Percentiles rank a stretch among this genome's conserved stretches.
Conservation (phyloP, 306 rosid species). For the Crataegus laevigata region DNA sequence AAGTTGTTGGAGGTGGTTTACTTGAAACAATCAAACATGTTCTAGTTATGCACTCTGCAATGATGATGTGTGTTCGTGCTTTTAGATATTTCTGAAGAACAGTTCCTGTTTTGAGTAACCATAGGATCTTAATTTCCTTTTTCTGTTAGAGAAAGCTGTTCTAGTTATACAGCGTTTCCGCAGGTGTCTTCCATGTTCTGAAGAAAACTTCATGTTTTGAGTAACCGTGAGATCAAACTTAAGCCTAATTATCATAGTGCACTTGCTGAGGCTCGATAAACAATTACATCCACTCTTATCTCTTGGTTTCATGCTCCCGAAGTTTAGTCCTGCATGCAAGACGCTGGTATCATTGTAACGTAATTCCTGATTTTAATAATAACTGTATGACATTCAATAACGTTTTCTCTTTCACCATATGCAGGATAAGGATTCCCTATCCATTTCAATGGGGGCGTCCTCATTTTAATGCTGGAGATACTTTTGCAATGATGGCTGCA, state of each 20-base stretch:
- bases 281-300: not conserved
- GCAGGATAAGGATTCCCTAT: conserved; percentile 86
- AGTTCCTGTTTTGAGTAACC: not conserved
- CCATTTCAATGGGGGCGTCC: conserved; percentile 95
- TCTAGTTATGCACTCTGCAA: not conserved
- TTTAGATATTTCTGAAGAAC: not conserved
- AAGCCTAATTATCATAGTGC: not conserved
- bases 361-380: not conserved
- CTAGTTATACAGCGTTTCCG: not conserved
- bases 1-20: not conserved
- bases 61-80: not conserved
- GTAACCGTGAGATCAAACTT: not conserved
- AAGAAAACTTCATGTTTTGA: not conserved
- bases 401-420: conserved; percentile 7
- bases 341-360: not conserved
- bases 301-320: not conserved
- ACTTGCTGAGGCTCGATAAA: not conserved
- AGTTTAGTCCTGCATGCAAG: not conserved
- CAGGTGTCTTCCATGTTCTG: not conserved
- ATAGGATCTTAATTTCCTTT: not conserved
- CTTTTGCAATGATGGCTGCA: conserved; percentile 64
- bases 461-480: conserved; percentile 61
- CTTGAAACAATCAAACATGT: not conserved
- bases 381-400: not conserved
- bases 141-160: not conserved